phyloP scores from a whole-genome alignment of 2,329 filamentous ascomycete species.

The Piedraia hortae region DNA sequence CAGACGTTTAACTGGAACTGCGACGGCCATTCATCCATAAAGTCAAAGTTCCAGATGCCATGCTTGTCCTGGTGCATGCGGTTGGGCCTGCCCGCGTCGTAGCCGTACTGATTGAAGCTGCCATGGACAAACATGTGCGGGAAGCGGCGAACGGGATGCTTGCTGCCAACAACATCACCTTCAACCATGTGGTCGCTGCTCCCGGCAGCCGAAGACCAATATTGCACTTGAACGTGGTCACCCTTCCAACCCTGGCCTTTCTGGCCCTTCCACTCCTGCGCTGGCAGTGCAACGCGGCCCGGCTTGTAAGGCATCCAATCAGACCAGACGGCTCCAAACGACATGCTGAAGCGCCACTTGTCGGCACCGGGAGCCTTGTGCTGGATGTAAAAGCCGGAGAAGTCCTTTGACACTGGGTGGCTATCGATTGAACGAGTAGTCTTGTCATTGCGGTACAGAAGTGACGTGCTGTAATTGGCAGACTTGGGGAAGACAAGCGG shows the following conservation, averaged over 20 bases:
- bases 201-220: slow-evolving; percentile 30
- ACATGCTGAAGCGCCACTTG: slow-evolving; percentile 33
- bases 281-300: slow-evolving; percentile 20
- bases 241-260: slow-evolving; percentile 29
- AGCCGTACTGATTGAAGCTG: slow-evolving; percentile 35
- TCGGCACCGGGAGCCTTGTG: slow-evolving; percentile 34
- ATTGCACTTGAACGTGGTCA: slow-evolving; percentile 34
- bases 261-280: slow-evolving; percentile 30
- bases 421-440: slow-evolving; percentile 10
- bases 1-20: slow-evolving; percentile 35
- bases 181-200: slow-evolving; percentile 34
- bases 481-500: slow-evolving; percentile 28
- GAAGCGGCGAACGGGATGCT: slow-evolving; percentile 20
- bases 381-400: slow-evolving; percentile 22
- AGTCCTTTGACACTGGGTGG: slow-evolving; percentile 11
- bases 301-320: slow-evolving; percentile 29
- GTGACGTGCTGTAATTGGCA: slow-evolving; percentile 29
- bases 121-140: slow-evolving; percentile 37
- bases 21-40: slow-evolving; percentile 36
- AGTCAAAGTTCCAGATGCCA: slow-evolving; percentile 29
- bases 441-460: slow-evolving; percentile 19
- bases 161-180: slow-evolving; percentile 22
- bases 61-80: slow-evolving; percentile 21
- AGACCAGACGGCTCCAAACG: slow-evolving; percentile 32
- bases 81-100: slow-evolving; percentile 30